Percentiles rank a stretch among this genome's conserved stretches.
Evolutionary conservation across 176 grass and related monocot species (phyloP).

Genomic region (Ampelocalamus luodianensis): DNA sequence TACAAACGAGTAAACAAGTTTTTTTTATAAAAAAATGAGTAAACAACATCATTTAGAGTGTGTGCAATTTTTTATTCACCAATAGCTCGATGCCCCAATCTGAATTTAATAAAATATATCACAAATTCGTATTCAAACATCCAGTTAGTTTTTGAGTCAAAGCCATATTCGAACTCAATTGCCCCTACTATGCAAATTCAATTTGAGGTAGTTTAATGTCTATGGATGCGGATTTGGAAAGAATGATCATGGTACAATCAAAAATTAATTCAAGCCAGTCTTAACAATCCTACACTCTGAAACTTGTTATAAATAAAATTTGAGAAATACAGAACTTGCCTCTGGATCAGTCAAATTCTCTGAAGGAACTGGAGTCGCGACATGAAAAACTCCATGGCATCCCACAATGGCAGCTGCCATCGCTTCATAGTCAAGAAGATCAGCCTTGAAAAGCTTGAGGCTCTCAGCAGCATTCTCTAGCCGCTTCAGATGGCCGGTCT

Average conservation of each 20-base stretch:
- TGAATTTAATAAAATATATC: neutral
- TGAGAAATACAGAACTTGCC: neutral
- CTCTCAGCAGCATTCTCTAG: slow-evolving; percentile 39
- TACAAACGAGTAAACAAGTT: neutral
- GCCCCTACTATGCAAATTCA: neutral
- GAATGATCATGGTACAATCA: neutral
- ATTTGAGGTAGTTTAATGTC: neutral
- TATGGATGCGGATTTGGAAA: neutral
- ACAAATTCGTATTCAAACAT: neutral
- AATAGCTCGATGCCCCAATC: neutral
- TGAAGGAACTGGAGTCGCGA: slow-evolving; percentile 54
- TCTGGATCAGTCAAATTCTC: slow-evolving; percentile 24
- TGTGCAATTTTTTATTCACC: neutral
- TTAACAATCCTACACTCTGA: neutral
- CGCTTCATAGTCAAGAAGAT: slow-evolving; percentile 44
- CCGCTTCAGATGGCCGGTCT: slow-evolving; percentile 47
- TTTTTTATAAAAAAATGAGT: too few relatives aligned
- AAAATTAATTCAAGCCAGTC: too few relatives aligned
- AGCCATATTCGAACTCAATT: neutral
- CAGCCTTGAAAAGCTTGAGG: slow-evolving; percentile 55
- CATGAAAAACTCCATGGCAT: slow-evolving; percentile 62
- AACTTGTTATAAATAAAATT: neutral
- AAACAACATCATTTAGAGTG: too few relatives aligned
- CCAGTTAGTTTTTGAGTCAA: neutral
- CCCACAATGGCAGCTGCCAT: slow-evolving; percentile 37